phyloP scores from a whole-genome alignment of 192 early-diverging fungal species.

The Mortierella alpina region DNA sequence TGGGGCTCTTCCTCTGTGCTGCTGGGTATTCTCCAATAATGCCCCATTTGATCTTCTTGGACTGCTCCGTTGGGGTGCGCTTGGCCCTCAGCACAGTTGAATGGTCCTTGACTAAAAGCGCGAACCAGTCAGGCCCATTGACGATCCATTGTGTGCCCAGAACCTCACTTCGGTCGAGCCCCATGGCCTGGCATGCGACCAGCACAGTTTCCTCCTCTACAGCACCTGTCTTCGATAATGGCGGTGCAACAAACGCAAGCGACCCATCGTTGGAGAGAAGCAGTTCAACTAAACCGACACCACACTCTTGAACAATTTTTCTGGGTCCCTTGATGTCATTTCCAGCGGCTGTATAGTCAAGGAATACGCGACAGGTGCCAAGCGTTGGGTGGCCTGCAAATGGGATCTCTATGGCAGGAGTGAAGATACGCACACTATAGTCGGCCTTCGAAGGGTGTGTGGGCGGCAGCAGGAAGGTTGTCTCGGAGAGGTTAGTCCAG shows the following conservation, averaged over 20 bases:
- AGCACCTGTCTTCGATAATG: slow-evolving; percentile 19
- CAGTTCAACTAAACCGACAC: slow-evolving; percentile 22
- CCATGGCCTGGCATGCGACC: slow-evolving; percentile 26
- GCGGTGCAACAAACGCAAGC: slow-evolving; percentile 30
- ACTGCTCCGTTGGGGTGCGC: slow-evolving; percentile 9
- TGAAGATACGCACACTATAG: slow-evolving; percentile 30
- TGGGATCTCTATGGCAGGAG: slow-evolving; percentile 17
- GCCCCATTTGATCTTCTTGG: slow-evolving; percentile 17
- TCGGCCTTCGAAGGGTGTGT: slow-evolving; percentile 30
- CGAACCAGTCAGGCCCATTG: slow-evolving; percentile 33
- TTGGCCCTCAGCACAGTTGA: slow-evolving; percentile 19
- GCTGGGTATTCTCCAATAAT: slow-evolving; percentile 11
- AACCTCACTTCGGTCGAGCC: slow-evolving; percentile 15
- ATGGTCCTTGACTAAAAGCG: slow-evolving; percentile 14
- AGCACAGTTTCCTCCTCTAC: slow-evolving; percentile 13
- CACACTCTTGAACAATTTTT: slow-evolving; percentile 34
- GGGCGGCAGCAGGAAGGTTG: slow-evolving; percentile 33
- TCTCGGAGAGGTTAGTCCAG: slow-evolving; percentile 36
- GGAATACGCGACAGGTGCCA: slow-evolving; percentile 21
- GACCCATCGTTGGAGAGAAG: neutral
- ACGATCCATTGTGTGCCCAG: slow-evolving; percentile 31
- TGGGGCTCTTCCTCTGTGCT: neutral
- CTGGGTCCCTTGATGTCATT: neutral
- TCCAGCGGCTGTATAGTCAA: slow-evolving; percentile 7
- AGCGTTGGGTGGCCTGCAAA: slow-evolving; percentile 36